Conservation (phyloP, 2,329 filamentous ascomycete genomes). For the Teratosphaeria pseudoeucalypti region DNA sequence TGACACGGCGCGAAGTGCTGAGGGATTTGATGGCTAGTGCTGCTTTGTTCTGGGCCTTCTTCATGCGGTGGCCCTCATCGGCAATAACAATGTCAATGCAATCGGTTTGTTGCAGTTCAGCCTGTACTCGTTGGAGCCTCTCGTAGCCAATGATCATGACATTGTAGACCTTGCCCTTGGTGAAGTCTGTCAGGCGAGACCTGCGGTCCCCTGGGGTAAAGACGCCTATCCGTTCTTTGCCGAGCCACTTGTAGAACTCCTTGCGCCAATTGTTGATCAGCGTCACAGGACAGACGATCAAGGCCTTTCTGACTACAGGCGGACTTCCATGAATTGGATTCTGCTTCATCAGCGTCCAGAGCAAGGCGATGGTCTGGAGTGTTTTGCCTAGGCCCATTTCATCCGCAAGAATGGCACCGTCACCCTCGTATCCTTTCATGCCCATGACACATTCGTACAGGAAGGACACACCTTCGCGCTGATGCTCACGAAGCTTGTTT, state of each 20-base stretch:
- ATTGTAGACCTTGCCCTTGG: conserved; percentile 55
- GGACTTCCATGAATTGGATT: conserved; percentile 51
- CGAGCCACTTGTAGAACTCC: conserved; percentile 65
- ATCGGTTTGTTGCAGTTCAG: conserved; percentile 51
- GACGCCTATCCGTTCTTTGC: conserved; percentile 58
- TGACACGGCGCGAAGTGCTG: conserved; percentile 50
- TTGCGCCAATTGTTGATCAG: conserved; percentile 64
- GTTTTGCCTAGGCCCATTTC: conserved; percentile 71
- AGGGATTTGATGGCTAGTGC: conserved; percentile 55
- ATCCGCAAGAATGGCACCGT: conserved; percentile 62
- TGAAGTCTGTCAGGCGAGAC: conserved; percentile 56
- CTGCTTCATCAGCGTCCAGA: conserved; percentile 65
- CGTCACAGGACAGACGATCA: conserved; percentile 64
- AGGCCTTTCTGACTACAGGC: conserved; percentile 57
- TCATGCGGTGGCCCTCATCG: conserved; percentile 59
- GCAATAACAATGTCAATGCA: conserved; percentile 60
- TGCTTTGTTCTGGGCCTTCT: conserved; percentile 59
- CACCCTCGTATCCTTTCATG: conserved; percentile 53
- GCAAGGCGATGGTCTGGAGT: conserved; percentile 57
- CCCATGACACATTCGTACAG: conserved; percentile 70
- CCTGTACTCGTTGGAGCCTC: conserved; percentile 54
- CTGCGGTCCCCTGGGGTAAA: conserved; percentile 53
- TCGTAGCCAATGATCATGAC: conserved; percentile 68
- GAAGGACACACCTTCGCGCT: conserved; percentile 59
- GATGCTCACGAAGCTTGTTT: conserved; percentile 55